These are phyloP conservation scores for Collybia mongolica DNA, from an alignment of 768 basidiomycete genomes.

Conservation along the genomic window DNA sequence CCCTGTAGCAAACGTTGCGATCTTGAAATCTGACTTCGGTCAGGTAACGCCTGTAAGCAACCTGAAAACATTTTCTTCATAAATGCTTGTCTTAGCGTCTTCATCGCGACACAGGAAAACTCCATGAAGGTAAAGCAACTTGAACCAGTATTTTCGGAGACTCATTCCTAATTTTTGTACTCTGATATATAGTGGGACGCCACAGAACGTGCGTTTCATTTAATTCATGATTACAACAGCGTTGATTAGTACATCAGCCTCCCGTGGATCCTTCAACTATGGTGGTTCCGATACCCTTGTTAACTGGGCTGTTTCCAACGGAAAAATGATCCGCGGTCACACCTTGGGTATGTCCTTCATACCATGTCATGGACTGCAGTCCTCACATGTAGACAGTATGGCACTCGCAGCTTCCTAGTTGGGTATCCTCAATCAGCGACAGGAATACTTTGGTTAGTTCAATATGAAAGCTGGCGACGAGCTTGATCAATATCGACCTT, in stretches of 20 bases:
- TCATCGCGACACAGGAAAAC: constrained; percentile 24
- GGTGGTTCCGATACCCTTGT: constrained; percentile 34
- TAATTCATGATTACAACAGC: background rate
- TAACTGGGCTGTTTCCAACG: constrained; percentile 38
- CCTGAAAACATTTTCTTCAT: background rate
- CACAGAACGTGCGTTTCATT: constrained; percentile 26
- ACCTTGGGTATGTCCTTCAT: constrained; percentile 25
- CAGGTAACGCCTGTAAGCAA: constrained; percentile 32
- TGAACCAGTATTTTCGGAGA: background rate
- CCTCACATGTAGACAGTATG: constrained; percentile 17
- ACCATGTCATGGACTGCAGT: background rate
- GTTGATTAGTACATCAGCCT: constrained; percentile 12
- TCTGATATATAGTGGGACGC: constrained; percentile 31
- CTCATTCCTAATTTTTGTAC: background rate
- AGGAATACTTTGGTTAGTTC: constrained; percentile 31
- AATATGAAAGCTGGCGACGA: background rate
- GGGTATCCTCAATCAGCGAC: constrained; percentile 38
- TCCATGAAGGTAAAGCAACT: constrained; percentile 40
- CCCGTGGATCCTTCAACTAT: constrained; percentile 29
- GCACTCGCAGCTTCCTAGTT: constrained; percentile 40
- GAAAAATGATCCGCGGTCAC: constrained; percentile 41
- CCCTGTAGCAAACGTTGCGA: constrained; percentile 25
- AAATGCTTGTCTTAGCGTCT: background rate
- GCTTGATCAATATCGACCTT: background rate
- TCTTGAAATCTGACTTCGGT: constrained; percentile 34